Base-by-base conservation (phyloP, 768 basidiomycete species). In the Leccinellum rugosiceps region DNA sequence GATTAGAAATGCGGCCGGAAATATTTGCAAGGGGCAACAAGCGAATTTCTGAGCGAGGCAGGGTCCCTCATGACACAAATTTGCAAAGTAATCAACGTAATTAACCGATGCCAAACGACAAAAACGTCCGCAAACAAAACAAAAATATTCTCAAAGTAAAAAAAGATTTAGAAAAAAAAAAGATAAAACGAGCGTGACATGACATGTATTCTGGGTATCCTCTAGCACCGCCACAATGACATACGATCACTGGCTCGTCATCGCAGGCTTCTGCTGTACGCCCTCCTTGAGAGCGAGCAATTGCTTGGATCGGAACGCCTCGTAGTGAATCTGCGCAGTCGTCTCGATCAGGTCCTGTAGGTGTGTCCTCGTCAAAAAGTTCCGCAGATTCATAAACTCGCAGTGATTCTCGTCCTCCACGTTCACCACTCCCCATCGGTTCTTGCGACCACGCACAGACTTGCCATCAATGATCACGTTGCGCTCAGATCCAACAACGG, bases 261-360 rank as follows among this genome's bases (percentile, higher is more conserved):
- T 65, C 32, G 80, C 72, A 13, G 86, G 86, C 61, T 83, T 81
- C 71, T 84, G 82, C 73, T 84, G 87, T 58, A 93, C 93, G 38
- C 91, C 90, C 76, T 98, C 96, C 81, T 98, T 98, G 67, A 98
- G 84, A 14, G 96, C 96, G 48, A 98, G 81, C 64, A 98, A 76
- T 78, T 99, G 96, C 79, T 98, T 98, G 65, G 94, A 96, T 63
- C 96, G 87, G 93, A 99, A 99, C 9, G 95, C 94, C 79, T 99
- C 96, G 73, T 98, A 99, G 77, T 99, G 96, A 73, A 96, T 97
- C 75, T 95, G 92, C 11, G 97, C 94, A 10, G 97, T 98, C 55
- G 96, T 97, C 80, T 99, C 96, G 71, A 99, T 99, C 71, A 99
- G 77, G 70, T 98, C 96, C 74, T 99, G 96, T 69, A 99, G 75